Percentiles rank a stretch among this genome's conserved stretches.
phyloP scores from a whole-genome alignment of 2,329 filamentous ascomycete genomes.

The Aspergillus candidus region DNA sequence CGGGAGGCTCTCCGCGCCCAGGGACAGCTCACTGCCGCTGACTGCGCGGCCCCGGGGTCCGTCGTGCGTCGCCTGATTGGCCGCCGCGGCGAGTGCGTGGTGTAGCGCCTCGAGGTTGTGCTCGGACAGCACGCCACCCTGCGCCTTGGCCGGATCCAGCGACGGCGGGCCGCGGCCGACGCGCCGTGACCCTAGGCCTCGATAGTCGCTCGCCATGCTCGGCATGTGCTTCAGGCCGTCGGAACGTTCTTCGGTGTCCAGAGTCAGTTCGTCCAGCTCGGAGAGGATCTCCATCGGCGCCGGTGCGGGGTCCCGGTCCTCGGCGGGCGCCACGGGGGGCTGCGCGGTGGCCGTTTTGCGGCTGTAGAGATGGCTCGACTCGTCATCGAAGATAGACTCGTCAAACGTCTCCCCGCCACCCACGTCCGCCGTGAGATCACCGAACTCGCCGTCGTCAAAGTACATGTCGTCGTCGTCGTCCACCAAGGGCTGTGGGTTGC shows the following conservation, averaged over 20 bases:
- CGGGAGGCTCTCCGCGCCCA: slow-evolving; percentile 30
- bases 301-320: slow-evolving; percentile 2
- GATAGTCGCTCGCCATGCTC: slow-evolving; percentile 32
- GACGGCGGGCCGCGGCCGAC: slow-evolving; percentile 23
- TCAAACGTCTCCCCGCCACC: slow-evolving; percentile 36
- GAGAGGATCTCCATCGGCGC: slow-evolving; percentile 4
- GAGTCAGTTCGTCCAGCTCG: slow-evolving; percentile 10
- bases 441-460: slow-evolving; percentile 44
- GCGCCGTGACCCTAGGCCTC: slow-evolving; percentile 12
- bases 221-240: slow-evolving; percentile 27
- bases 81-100: slow-evolving; percentile 74
- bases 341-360: slow-evolving; percentile 24
- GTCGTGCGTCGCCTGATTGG: slow-evolving; percentile 66
- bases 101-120: slow-evolving; percentile 68
- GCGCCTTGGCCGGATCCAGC: slow-evolving; percentile 30
- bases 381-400: slow-evolving; percentile 46
- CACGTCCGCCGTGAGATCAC: slow-evolving; percentile 29
- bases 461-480: slow-evolving; percentile 39
- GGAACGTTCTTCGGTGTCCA: slow-evolving; percentile 6
- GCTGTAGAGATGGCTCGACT: slow-evolving; percentile 39
- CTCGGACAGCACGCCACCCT: slow-evolving; percentile 43
- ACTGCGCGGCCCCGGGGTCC: slow-evolving; percentile 65
- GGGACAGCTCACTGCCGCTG: slow-evolving; percentile 41
- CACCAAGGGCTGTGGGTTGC: slow-evolving; percentile 8
- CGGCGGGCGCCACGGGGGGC: slow-evolving; percentile 7